Percentiles rank a stretch among this genome's conserved stretches.
Evolutionary conservation across 495 filamentous ascomycete genomes (phyloP).

Genomic region (Neurospora pannonica): DNA sequence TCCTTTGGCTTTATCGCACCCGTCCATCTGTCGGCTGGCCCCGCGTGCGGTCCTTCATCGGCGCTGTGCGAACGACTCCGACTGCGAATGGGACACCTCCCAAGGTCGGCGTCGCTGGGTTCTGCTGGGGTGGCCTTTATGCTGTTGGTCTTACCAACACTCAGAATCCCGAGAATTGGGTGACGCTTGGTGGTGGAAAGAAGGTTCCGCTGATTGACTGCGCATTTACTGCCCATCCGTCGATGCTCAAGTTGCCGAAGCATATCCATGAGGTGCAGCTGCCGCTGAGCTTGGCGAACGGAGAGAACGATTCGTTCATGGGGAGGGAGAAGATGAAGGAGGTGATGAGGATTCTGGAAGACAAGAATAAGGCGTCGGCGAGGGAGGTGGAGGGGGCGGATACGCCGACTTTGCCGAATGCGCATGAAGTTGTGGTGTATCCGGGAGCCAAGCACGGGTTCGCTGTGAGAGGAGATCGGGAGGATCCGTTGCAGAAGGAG

Average conservation of each 20-base stretch:
- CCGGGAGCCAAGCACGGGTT: conserved; percentile 54
- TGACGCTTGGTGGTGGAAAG: conserved; percentile 9
- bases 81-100: neutral
- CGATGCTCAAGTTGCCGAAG: conserved; percentile 37
- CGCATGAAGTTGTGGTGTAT: conserved; percentile 44
- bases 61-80: conserved; percentile 28
- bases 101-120: conserved; percentile 42
- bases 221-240: conserved; percentile 48
- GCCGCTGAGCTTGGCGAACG: conserved; percentile 48
- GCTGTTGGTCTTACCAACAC: conserved; percentile 30
- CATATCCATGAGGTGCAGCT: conserved; percentile 44
- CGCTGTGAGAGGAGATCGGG: conserved; percentile 41
- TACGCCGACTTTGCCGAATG: neutral
- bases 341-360: conserved; percentile 34
- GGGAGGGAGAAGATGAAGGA: conserved; percentile 26
- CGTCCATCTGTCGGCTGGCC: conserved; percentile 29
- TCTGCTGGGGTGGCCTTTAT: conserved; percentile 54
- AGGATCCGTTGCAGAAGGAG: conserved; percentile 33
- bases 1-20: conserved; percentile 29
- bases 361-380: conserved; percentile 19
- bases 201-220: conserved; percentile 38
- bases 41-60: conserved; percentile 38
- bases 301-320: conserved; percentile 41
- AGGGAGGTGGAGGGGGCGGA: neutral
- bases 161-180: conserved; percentile 11